Evolutionary conservation across 2,329 filamentous ascomycete genomes (phyloP).

Genomic region (Curvularia verruculosa): DNA sequence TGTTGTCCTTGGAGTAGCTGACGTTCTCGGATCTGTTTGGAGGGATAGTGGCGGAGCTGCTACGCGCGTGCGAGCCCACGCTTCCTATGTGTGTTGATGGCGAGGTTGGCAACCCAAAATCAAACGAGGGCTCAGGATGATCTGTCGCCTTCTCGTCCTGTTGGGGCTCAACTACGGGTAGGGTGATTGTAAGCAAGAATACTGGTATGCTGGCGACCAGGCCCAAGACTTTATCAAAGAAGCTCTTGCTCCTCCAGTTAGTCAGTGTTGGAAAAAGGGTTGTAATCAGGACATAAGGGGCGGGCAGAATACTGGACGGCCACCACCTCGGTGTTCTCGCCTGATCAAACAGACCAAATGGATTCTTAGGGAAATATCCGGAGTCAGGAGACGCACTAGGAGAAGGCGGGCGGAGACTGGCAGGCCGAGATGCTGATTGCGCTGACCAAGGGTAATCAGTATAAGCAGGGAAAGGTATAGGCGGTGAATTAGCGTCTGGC

Average conservation of each 20-base stretch:
- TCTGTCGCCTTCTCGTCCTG: constrained; percentile 48
- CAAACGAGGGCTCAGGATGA: constrained; percentile 30
- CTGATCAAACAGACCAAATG: constrained; percentile 50
- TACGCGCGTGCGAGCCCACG: constrained; percentile 28
- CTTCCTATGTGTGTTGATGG: constrained; percentile 32
- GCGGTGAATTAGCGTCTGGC: constrained; percentile 50
- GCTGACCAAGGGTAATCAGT: constrained; percentile 60
- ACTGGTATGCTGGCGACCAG: constrained; percentile 87
- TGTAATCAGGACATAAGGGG: constrained; percentile 71
- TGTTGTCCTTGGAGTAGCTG: constrained; percentile 17
- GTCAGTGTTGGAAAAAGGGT: constrained; percentile 88
- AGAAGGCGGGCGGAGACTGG: constrained; percentile 64
- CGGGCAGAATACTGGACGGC: constrained; percentile 76
- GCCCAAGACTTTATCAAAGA: constrained; percentile 84
- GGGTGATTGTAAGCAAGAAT: constrained; percentile 83
- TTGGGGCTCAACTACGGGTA: constrained; percentile 84
- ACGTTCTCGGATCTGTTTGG: constrained; percentile 24
- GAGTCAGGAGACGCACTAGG: constrained; percentile 58
- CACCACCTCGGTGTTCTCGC: constrained; percentile 70
- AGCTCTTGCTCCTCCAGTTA: constrained; percentile 78
- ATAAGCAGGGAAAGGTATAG: constrained; percentile 72
- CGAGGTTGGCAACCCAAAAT: constrained; percentile 40
- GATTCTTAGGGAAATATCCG: constrained; percentile 53
- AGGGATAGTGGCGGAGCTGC: constrained; percentile 25
- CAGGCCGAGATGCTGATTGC: constrained; percentile 53